Conservation (phyloP, 345 rosid species). For the Clarkia xantiana region DNA sequence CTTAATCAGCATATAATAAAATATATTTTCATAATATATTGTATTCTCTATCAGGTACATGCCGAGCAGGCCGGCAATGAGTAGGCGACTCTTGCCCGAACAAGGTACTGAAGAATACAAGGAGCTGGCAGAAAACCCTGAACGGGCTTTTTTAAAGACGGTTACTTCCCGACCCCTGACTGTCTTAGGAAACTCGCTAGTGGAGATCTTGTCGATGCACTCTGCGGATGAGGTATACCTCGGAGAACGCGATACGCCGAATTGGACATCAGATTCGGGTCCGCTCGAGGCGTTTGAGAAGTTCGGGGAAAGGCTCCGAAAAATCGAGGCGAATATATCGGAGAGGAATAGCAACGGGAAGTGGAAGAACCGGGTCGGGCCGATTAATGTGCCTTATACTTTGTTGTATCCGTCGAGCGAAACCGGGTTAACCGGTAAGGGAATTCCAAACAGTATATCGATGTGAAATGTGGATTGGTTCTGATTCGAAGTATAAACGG, state of each 20-base stretch:
- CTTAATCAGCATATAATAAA: too few species aligned
- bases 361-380: slow-evolving; percentile 42
- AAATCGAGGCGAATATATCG: slow-evolving; percentile 30
- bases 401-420: slow-evolving; percentile 32
- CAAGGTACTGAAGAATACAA: slow-evolving; percentile 36
- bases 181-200: slow-evolving; percentile 27
- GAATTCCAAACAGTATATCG: slow-evolving; percentile 55
- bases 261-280: slow-evolving; percentile 41
- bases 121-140: slow-evolving; percentile 32
- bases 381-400: slow-evolving; percentile 41
- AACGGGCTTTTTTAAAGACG: slow-evolving; percentile 34
- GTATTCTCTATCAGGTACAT: too few species aligned
- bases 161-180: slow-evolving; percentile 36
- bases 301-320: slow-evolving; percentile 29
- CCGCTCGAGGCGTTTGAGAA: slow-evolving; percentile 27
- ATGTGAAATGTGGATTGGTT: slow-evolving; percentile 14
- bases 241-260: slow-evolving; percentile 34
- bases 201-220: slow-evolving; percentile 50
- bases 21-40: too few species aligned
- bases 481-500: too few species aligned
- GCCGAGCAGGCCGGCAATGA: slow-evolving; percentile 47
- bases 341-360: slow-evolving; percentile 19
- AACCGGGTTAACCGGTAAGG: slow-evolving; percentile 35
- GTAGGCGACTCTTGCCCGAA: slow-evolving; percentile 43
- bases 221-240: slow-evolving; percentile 46